These are phyloP conservation scores for Pseudogymnoascus sp. DNA, from an alignment of 2,329 filamentous ascomycete species.

Conservation along the genomic window DNA sequence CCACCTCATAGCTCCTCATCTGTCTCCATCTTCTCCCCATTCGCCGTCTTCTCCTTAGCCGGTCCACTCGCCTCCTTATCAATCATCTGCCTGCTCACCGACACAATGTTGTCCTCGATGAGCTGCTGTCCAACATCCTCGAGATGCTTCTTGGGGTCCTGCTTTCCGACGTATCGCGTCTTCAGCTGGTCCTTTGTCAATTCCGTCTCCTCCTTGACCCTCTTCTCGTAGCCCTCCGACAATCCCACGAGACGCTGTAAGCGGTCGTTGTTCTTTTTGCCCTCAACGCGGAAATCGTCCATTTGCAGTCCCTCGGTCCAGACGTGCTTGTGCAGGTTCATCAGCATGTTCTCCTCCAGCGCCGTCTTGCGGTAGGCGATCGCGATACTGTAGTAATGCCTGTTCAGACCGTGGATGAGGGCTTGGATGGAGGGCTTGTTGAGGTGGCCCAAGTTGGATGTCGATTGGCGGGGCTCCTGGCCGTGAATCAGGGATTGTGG, in stretches of 20 bases:
- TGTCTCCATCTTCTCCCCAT: constrained; percentile 59
- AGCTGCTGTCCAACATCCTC: constrained; percentile 93
- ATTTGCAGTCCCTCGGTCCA: constrained; percentile 98
- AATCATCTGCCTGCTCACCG: constrained; percentile 98
- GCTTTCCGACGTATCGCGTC: constrained; percentile 97
- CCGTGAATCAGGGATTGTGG: constrained; percentile 96
- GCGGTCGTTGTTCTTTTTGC: constrained; percentile 75
- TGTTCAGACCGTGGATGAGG: constrained; percentile 93
- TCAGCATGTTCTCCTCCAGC: constrained; percentile 98
- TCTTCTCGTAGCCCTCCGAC: constrained; percentile 95
- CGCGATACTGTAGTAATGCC: constrained; percentile 98
- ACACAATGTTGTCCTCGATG: constrained; percentile 98
- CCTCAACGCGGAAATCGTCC: constrained; percentile 87
- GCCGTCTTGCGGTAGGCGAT: constrained; percentile 98
- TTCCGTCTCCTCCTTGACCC: constrained; percentile 97
- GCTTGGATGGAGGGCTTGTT: constrained; percentile 99
- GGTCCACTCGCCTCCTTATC: constrained; percentile 97
- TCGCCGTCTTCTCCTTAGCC: constrained; percentile 50
- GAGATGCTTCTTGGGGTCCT: constrained; percentile 98
- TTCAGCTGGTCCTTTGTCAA: constrained; percentile 95
- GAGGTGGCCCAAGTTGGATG: constrained; percentile 92
- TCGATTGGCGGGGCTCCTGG: constrained; percentile 94
- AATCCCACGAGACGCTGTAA: constrained; percentile 81
- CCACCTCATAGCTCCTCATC: constrained; percentile 40
- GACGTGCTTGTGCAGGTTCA: constrained; percentile 99